These are phyloP conservation scores for Triadica sebifera DNA, from an alignment of 345 rosid genomes.

Conservation along the genomic window DNA sequence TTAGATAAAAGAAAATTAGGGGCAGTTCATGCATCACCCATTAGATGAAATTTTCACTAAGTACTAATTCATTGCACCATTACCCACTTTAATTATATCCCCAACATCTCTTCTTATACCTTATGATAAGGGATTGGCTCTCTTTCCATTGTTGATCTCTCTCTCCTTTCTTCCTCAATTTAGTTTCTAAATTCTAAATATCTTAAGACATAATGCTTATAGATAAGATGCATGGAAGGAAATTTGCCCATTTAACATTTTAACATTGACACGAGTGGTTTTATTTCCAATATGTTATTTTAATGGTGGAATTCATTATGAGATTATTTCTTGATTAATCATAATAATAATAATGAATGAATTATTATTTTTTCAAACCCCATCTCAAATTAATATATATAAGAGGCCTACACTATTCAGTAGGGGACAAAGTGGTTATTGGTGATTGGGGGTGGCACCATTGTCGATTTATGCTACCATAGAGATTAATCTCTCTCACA, in stretches of 20 bases:
- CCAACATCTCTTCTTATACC: conserved; percentile 5
- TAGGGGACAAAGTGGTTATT: no score
- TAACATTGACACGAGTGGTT: background rate
- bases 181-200: background rate
- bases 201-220: background rate
- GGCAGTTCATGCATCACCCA: background rate
- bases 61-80: background rate
- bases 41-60: background rate
- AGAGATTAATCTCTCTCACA: no score
- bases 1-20: background rate
- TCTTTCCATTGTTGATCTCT: conserved; percentile 2
- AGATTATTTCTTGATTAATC: no score
- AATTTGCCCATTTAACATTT: no score
- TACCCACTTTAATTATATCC: background rate
- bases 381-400: no score
- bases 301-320: no score
- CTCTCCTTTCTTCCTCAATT: background rate
- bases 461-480: no score
- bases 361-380: no score
- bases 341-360: no score
- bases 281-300: no score
- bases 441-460: no score
- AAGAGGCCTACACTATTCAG: no score
- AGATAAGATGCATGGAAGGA: background rate
- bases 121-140: conserved; percentile 12